phyloP scores from a whole-genome alignment of 805 yeast genomes.

The Zygosaccharomyces kombuchaensis region DNA sequence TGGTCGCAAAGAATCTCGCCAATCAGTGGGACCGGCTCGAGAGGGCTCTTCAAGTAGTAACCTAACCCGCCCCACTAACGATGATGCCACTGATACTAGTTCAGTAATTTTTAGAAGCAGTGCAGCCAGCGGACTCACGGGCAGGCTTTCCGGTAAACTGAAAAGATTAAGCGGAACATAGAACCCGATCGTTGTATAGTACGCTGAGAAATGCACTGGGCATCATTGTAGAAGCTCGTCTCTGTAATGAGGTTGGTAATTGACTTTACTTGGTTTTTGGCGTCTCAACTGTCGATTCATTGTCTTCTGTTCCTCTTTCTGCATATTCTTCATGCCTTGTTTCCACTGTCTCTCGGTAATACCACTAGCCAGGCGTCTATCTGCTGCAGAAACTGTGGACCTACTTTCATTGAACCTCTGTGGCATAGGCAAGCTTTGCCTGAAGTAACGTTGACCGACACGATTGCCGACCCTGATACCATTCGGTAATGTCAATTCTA shows the following conservation, averaged over 20 bases:
- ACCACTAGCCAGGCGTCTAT: slow-evolving; percentile 54
- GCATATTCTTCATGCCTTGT: slow-evolving; percentile 46
- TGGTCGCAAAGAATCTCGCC: slow-evolving; percentile 6
- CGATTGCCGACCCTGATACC: slow-evolving; percentile 83
- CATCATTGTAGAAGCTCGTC: slow-evolving; percentile 54
- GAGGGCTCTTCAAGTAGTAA: slow-evolving; percentile 7
- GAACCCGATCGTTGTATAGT: not conserved
- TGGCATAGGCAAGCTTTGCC: slow-evolving; percentile 53
- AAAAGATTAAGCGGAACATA: slow-evolving; percentile 10
- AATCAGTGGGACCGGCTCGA: slow-evolving; percentile 3
- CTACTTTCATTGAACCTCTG: slow-evolving; percentile 50
- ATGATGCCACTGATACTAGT: slow-evolving; percentile 10
- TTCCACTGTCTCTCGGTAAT: slow-evolving; percentile 57
- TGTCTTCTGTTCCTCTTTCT: slow-evolving; percentile 42
- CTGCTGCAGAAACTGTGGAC: slow-evolving; percentile 72
- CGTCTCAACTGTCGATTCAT: slow-evolving; percentile 40
- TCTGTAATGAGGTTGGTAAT: slow-evolving; percentile 80
- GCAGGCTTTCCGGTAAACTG: slow-evolving; percentile 9
- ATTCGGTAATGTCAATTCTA: slow-evolving; percentile 66
- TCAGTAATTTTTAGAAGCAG: slow-evolving; percentile 16
- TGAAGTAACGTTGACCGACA: slow-evolving; percentile 62
- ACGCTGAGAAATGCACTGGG: not conserved
- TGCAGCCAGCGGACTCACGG: slow-evolving; percentile 10
- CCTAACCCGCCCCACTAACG: slow-evolving; percentile 3
- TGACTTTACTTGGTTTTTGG: slow-evolving; percentile 59